Percentiles rank a stretch among this genome's conserved stretches.
Conservation (phyloP, 306 rosid genomes). For the Carpinus viminea region DNA sequence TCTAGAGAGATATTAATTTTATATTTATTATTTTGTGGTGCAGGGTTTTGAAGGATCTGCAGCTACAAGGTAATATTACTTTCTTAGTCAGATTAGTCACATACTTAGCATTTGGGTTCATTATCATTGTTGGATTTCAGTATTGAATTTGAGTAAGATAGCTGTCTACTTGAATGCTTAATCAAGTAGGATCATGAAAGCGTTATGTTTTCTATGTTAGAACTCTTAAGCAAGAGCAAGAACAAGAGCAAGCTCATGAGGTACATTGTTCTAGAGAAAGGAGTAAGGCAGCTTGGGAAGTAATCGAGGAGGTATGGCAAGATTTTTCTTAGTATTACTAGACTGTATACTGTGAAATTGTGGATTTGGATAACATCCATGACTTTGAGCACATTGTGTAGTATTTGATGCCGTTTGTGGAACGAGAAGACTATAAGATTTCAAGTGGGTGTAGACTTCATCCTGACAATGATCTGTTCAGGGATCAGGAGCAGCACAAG, state of each 20-base stretch:
- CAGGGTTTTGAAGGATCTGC: constrained; percentile 58
- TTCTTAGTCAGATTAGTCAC: constrained; percentile 14
- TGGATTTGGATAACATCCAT: constrained; percentile 24
- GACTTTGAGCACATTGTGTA: constrained; percentile 33
- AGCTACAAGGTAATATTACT: constrained; percentile 53
- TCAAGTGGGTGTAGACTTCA: constrained; percentile 71
- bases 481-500: constrained; percentile 92
- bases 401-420: constrained; percentile 89
- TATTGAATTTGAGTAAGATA: constrained; percentile 16
- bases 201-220: constrained; percentile 34
- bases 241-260: constrained; percentile 55
- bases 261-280: constrained; percentile 92
- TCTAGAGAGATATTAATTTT: background rate
- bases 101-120: constrained; percentile 14
- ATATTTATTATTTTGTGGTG: constrained; percentile 32
- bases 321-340: constrained; percentile 12
- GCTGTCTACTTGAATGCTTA: background rate
- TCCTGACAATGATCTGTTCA: constrained; percentile 75
- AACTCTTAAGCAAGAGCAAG: constrained; percentile 42
- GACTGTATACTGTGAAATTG: constrained; percentile 8
- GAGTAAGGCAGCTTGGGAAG: constrained; percentile 75
- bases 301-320: constrained; percentile 60
- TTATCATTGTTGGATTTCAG: constrained; percentile 9
- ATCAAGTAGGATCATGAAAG: background rate
- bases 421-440: constrained; percentile 64